Base-by-base conservation (phyloP, 2,329 filamentous ascomycete genomes). In the Cercospora janseana region DNA sequence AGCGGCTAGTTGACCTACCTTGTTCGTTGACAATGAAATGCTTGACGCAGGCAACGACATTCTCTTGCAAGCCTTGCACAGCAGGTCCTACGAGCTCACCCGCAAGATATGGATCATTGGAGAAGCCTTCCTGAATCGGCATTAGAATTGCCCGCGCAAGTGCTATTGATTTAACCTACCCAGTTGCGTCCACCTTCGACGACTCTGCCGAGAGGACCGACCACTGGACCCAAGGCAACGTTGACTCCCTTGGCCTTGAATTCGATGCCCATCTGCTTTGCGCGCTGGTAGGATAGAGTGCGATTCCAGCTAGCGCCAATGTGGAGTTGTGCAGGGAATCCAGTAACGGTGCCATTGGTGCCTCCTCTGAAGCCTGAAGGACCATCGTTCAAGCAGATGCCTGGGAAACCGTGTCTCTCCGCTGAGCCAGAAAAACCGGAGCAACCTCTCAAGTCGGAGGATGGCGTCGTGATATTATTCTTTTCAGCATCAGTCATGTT, bases 341-440 rank as follows among this genome's bases (percentile, higher is more conserved):
- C 68, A 43, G 63, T 71, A 6, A 66, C 63, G 10, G 62, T 58
- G 46, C 60, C 45, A 51, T 63, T 64, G 88, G 94, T 55, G 93
- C 79, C 24, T 54, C 63, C 63, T 6, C 66, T 63, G 23, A 71
- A 63, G 10, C 67, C 67, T 10, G 64, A 61, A 4, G 68, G 66
- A 0, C 67, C 70, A 51, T 73, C 71, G 9, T 69, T 66, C 1
- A 73, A 58, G 45, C 71, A 74, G 4, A 74, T 60, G 8, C 70
- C 69, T n/a, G 59, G 62, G 46, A 71, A 72, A 10, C 67, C 66
- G 4, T 73, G 62, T 4, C 70, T 58, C 8, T 61, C 53, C 8
- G 72, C 68, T 9, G 67, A 61, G 5, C 63, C 64, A 9, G 70
- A 68, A 61, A 90, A 88, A 23, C 87, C 72, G 26, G 83, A 62